These are phyloP conservation scores for Rhizophagus clarus DNA, from an alignment of 192 early-diverging fungal genomes.

Conservation along the genomic window DNA sequence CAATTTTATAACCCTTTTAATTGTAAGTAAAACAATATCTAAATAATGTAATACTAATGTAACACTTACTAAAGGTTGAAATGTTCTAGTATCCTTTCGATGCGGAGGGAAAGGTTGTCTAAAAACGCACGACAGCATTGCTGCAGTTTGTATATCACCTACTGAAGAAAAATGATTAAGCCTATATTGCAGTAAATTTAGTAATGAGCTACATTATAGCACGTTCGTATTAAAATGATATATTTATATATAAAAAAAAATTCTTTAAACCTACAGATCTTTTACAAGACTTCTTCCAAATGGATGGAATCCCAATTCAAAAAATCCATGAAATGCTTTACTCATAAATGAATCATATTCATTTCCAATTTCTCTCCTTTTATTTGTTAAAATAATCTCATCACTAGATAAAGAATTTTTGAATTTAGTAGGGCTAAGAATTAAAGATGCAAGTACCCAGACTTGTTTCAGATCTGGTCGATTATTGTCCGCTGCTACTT, in stretches of 20 bases:
- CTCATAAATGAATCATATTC: conserved; percentile 39
- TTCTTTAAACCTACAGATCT: conserved; percentile 48
- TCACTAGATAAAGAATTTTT: conserved; percentile 43
- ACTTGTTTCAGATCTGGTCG: conserved; percentile 62
- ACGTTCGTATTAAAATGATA: background rate
- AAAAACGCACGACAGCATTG: conserved; percentile 67
- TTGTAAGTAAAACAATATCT: background rate
- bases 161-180: conserved; percentile 53
- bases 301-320: conserved; percentile 63
- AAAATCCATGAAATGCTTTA: conserved; percentile 35
- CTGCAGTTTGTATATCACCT: conserved; percentile 70
- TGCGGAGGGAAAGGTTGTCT: conserved; percentile 36
- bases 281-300: conserved; percentile 56
- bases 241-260: background rate
- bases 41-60: conserved; percentile 31
- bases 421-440: conserved; percentile 44
- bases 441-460: conserved; percentile 66
- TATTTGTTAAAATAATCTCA: conserved; percentile 34
- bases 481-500: conserved; percentile 47
- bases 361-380: conserved; percentile 46
- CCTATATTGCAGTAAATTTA: conserved; percentile 29
- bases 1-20: background rate
- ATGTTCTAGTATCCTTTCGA: background rate
- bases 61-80: conserved; percentile 16
- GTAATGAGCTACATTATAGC: background rate